Conservation (phyloP, 306 rosid genomes). For the Fragaria vesca region DNA sequence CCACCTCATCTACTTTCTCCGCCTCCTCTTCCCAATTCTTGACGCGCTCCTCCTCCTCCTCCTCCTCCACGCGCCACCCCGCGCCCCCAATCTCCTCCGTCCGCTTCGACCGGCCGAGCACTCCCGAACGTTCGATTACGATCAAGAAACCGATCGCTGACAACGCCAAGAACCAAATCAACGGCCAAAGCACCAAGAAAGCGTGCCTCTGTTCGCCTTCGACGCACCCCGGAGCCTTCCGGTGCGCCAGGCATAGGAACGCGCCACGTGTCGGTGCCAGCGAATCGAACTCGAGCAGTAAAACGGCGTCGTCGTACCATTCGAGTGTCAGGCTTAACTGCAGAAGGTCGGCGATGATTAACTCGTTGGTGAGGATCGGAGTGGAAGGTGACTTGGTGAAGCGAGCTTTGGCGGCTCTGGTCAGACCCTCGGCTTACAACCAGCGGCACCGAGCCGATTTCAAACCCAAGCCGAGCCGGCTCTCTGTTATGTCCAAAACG, state of each 20-base stretch:
- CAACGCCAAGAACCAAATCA: not conserved
- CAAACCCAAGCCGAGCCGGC: conserved; percentile 51
- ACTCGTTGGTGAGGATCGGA: conserved; percentile 60
- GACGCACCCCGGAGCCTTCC: conserved; percentile 70
- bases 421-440: conserved; percentile 52
- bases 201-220: conserved; percentile 66
- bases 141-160: conserved; percentile 12
- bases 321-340: conserved; percentile 39
- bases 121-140: conserved; percentile 43
- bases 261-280: conserved; percentile 9
- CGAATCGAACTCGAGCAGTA: too few species aligned
- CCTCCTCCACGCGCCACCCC: conserved; percentile 25
- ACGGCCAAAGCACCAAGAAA: conserved; percentile 21
- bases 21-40: conserved; percentile 27
- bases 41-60: conserved; percentile 16
- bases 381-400: conserved; percentile 54
- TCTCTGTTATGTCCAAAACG: conserved; percentile 48
- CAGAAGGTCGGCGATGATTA: conserved; percentile 66
- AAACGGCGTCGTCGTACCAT: conserved; percentile 20
- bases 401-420: conserved; percentile 42
- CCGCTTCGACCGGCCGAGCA: conserved; percentile 16
- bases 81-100: not conserved
- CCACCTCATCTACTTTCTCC: conserved; percentile 2
- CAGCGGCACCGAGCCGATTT: conserved; percentile 58
- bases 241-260: conserved; percentile 59